These are phyloP conservation scores for Pisolithus microcarpus DNA, from an alignment of 768 basidiomycete genomes.

Conservation along the genomic window DNA sequence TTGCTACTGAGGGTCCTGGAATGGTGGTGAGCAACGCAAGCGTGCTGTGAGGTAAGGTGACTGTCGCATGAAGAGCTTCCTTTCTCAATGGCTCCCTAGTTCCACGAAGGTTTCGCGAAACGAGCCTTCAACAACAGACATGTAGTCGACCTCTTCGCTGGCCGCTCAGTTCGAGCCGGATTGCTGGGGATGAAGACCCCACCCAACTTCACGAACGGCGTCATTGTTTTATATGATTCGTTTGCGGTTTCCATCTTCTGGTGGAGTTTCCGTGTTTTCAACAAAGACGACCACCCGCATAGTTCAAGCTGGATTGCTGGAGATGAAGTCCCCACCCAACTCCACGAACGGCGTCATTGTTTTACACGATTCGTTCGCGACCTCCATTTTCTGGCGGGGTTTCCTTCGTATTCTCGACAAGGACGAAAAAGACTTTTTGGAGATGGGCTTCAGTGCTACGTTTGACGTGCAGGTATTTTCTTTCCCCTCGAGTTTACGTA, in stretches of 20 bases:
- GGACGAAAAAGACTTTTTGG: constrained; percentile 77
- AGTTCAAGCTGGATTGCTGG: too few species aligned
- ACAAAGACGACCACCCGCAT: constrained; percentile 95
- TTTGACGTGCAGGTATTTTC: constrained; percentile 88
- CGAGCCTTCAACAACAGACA: constrained; percentile 93
- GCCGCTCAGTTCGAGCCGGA: constrained; percentile 96
- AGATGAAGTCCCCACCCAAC: too few species aligned
- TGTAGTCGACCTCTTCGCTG: constrained; percentile 90
- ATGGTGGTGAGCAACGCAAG: too few species aligned
- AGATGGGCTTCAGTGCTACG: constrained; percentile 99
- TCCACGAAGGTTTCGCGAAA: constrained; percentile 88
- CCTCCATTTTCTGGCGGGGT: too few species aligned
- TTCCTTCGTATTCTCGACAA: too few species aligned
- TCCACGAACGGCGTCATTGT: too few species aligned
- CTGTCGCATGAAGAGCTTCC: too few species aligned
- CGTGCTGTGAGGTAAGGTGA: too few species aligned
- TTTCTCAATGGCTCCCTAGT: constrained; percentile 69
- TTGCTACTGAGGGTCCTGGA: too few species aligned
- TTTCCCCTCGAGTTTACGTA: neutral
- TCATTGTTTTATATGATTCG: constrained; percentile 91
- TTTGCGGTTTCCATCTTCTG: constrained; percentile 99
- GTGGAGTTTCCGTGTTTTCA: constrained; percentile 91
- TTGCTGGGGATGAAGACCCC: constrained; percentile 95
- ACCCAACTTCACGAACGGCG: constrained; percentile 93
- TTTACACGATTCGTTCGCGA: too few species aligned